A percentile compares a stretch with the other conserved stretches of the same genome.
phyloP scores from a whole-genome alignment of 108 stramenopile species.

The Skeletonema menzelii region DNA sequence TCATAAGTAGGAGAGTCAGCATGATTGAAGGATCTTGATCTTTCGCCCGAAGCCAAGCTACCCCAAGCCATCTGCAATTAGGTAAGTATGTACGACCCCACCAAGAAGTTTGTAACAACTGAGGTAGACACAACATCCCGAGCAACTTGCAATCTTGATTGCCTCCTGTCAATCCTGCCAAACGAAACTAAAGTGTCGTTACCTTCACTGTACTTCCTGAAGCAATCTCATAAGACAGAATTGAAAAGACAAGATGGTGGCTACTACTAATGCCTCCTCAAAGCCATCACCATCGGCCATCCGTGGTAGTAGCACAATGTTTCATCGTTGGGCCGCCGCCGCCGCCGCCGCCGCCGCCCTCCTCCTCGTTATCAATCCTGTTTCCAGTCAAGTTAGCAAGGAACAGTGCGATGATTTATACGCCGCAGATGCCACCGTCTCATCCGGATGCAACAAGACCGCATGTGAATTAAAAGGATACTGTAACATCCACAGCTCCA shows the following conservation, averaged over 20 bases:
- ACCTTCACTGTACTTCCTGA: no score
- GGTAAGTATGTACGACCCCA: no score
- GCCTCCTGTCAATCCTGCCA: no score
- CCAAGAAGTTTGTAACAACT: no score
- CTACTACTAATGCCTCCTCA: background rate
- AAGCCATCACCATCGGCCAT: background rate
- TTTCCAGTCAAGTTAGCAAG: background rate
- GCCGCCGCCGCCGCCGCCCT: background rate
- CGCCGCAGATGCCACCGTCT: background rate
- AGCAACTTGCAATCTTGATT: no score
- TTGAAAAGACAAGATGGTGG: background rate
- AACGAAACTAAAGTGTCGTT: no score
- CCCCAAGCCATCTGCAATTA: no score
- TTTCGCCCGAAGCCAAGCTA: no score
- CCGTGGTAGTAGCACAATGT: background rate
- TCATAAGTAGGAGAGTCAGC: no score
- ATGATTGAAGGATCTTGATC: no score
- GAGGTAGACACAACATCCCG: no score
- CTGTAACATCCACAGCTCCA: conserved; percentile 29
- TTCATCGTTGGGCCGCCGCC: background rate
- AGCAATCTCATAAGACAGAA: background rate
- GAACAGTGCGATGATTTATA: background rate
- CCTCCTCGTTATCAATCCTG: background rate
- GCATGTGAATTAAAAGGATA: background rate
- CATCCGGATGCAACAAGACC: background rate